Base-by-base conservation (phyloP, 192 early-diverging fungal genomes). In the Podila clonocystis region DNA sequence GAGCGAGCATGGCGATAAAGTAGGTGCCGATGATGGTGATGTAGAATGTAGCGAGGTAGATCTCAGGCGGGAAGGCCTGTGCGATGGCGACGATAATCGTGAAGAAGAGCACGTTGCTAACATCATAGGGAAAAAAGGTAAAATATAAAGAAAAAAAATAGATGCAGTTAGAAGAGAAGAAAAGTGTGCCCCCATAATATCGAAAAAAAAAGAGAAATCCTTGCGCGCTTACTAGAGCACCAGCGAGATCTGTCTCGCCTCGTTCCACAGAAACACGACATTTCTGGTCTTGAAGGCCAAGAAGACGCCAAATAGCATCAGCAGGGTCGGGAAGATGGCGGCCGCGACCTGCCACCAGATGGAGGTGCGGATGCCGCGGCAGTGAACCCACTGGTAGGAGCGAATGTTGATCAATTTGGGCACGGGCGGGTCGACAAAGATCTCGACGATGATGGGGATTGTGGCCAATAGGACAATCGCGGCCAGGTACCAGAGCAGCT, bases 241-340 rank as follows among this genome's bases (percentile, higher is more conserved):
- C 9, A 77, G 6, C 5, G 74, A 38, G 9, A 77, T 77, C 26
- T 77, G 68, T 15, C 49, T 24, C 2, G 74, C 74, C 29, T 77
- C 74, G 24, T 77, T 77, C 74, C 74, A 77, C 11, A 77, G 30
- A 62, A 60, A 65, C 5, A 70, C 58, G 2, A 77, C 67, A 26
- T 77, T 77, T 13, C 74, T 63, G 6, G 74, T 77, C 55, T 69
- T 77, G 58, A 65, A 61, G 22, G 74, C 74, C 19, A 77, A 52
- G 33, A 70, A 77, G 3, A 77, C 74, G 9, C 74, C 68, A 52
- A 70, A 77, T 3, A 70, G 2, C 12, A 77, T 19, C 45, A 77
- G 34, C 11, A 70, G 26, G 0, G 57, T 12, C 0, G 74, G 74
- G 5, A 77, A 58, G 38, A 70, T 52, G 4, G 63, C 3, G 17